Percentiles rank a stretch among this genome's conserved stretches.
These are phyloP conservation scores for Nasturtium officinale DNA, from an alignment of 345 rosid species.

Conservation along the genomic window DNA sequence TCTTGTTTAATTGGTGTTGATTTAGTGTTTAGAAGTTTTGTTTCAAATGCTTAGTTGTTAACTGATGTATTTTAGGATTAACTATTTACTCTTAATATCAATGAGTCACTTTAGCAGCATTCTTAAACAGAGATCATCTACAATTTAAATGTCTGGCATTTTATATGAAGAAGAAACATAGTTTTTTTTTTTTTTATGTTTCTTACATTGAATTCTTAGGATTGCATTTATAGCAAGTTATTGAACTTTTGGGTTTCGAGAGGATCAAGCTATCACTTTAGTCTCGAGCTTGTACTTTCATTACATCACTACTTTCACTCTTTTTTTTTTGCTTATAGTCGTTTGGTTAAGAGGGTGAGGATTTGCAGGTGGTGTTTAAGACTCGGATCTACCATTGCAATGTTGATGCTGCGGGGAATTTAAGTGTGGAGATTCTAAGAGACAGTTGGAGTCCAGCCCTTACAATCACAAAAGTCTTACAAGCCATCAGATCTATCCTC, in stretches of 20 bases:
- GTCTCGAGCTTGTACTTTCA: not conserved
- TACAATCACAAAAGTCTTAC: conserved; percentile 75
- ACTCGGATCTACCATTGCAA: conserved; percentile 94
- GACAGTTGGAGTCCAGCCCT: conserved; percentile 95
- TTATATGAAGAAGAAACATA: not conserved
- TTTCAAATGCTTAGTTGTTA: conserved; percentile 8
- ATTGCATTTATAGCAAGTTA: not conserved
- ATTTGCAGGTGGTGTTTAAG: conserved; percentile 72
- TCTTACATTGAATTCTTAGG: not conserved
- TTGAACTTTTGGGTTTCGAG: not conserved
- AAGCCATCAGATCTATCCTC: conserved; percentile 77
- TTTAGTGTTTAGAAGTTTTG: conserved; percentile 3
- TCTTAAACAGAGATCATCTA: conserved; percentile 8
- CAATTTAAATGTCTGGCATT: too few relatives aligned
- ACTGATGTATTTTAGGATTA: not conserved
- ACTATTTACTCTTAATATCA: not conserved
- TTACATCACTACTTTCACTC: not conserved
- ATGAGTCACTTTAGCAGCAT: not conserved
- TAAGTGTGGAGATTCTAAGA: conserved; percentile 72
- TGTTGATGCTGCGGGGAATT: conserved; percentile 72
- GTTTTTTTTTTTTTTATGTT: not conserved
- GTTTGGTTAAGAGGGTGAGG: conserved; percentile 22
- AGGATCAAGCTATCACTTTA: not conserved
- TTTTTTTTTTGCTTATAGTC: not conserved
- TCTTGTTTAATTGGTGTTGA: not conserved